Base-by-base conservation (phyloP, 2,329 filamentous ascomycete species). In the Dendrostoma leiphaemia region DNA sequence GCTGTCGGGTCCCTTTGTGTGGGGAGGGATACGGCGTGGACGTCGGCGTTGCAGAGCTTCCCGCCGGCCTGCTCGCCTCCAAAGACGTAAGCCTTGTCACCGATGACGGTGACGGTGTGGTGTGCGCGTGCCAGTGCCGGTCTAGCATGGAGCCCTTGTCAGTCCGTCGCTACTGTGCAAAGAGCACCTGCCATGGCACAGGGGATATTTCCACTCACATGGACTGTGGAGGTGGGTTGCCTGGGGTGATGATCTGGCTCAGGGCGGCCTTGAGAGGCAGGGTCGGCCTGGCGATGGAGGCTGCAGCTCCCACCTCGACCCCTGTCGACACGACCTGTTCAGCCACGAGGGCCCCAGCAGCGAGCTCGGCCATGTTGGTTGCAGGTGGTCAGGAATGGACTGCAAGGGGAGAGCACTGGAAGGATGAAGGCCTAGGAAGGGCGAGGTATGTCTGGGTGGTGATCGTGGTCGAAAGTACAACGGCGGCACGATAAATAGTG, bases 51-150 rank as follows among this genome's bases (percentile, higher is more conserved):
- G 29, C 77, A 78, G 24, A 81, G 67, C 54, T 69, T 57, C 57
- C 71, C 62, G 37, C 61, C 62, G 40, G 65, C 62, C 1, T 60
- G 66, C 61, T 75, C 71, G 49, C 80, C 80, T 6, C 80, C 80
- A 58, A 82, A 82, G 50, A 83, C 75, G 62, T 82, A 82, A 28
- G 79, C 79, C 58, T 77, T 76, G 49, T 76, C 73, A 55, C 75
- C 76, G 58, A 84, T 70, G 43, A 81, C 67, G 4, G 77, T 80
- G 45, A 83, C 61, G 3, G 77, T 78, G 64, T 84, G 80, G 41
- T 75, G 66, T 8, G 74, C 73, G 51, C 80, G 73, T 6, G 73
- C 70, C 10, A 84, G 70, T 5, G 67, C 67, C 23, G 65, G 62
- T 21, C 67, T 71, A 44, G 4, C 3, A 5, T 6, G 13, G 6